Conservation (phyloP, 1,139 yeast species). For the Diutina ranongensis region DNA sequence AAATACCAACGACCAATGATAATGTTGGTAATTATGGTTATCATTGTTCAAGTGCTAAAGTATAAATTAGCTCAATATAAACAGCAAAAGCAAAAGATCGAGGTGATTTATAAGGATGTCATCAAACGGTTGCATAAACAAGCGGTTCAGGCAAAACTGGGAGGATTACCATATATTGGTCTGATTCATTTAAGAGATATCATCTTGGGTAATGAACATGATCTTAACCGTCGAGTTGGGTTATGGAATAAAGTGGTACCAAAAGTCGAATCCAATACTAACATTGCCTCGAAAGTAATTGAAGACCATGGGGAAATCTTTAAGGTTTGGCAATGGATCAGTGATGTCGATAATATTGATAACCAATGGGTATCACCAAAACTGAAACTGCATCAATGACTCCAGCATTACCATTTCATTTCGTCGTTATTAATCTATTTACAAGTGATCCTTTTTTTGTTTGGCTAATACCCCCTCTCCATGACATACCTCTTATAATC, state of each 20-base stretch:
- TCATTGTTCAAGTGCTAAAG: conserved; percentile 17
- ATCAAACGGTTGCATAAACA: conserved; percentile 34
- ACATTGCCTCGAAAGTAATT: conserved; percentile 44
- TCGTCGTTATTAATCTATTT: not conserved
- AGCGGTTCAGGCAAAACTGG: conserved; percentile 18
- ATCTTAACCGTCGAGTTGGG: conserved; percentile 29
- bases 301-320: conserved; percentile 82
- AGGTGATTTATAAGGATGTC: conserved; percentile 30
- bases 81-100: conserved; percentile 20
- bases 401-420: not conserved
- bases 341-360: conserved; percentile 13
- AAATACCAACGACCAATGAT: conserved; percentile 30
- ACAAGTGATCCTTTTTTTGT: not conserved
- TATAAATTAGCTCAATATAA: conserved; percentile 23
- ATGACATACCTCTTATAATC: conserved; percentile 1
- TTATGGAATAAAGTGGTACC: conserved; percentile 57
- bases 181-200: conserved; percentile 71
- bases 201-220: conserved; percentile 37
- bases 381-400: not conserved
- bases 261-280: conserved; percentile 55
- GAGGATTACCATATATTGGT: conserved; percentile 43
- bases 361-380: conserved; percentile 2
- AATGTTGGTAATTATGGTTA: conserved; percentile 13
- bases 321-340: conserved; percentile 86
- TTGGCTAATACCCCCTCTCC: not conserved